Percentiles rank a stretch among this genome's conserved stretches.
Evolutionary conservation across 2,329 filamentous ascomycete species (phyloP).

Genomic region (Aureobasidium sp.): DNA sequence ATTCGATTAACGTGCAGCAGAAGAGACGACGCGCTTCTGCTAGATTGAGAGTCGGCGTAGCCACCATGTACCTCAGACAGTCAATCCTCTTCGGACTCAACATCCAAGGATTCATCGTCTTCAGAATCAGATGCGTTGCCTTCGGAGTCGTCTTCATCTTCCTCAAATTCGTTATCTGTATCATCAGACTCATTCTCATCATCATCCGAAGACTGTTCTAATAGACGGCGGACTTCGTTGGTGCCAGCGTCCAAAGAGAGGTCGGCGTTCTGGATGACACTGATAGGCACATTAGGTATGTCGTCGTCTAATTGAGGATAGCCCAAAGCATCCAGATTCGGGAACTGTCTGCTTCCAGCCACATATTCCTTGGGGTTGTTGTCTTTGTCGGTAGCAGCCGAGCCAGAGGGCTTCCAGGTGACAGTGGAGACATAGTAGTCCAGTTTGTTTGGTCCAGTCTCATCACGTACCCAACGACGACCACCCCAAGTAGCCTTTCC

Average conservation of each 20-base stretch:
- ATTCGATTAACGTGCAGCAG: too few relatives aligned
- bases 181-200: background rate
- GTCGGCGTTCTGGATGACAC: background rate
- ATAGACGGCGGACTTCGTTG: background rate
- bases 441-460: slow-evolving; percentile 31
- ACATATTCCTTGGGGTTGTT: background rate
- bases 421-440: slow-evolving; percentile 42
- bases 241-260: slow-evolving; percentile 1
- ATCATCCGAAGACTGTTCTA: background rate
- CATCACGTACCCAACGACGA: slow-evolving; percentile 39
- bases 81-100: background rate
- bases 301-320: background rate
- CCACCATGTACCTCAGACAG: too few relatives aligned
- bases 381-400: background rate
- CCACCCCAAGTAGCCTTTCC: slow-evolving; percentile 40
- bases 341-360: background rate
- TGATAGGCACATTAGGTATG: background rate
- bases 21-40: too few relatives aligned
- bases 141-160: background rate
- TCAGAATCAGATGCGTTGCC: background rate
- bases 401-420: slow-evolving; percentile 26
- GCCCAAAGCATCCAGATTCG: background rate
- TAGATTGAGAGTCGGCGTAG: too few relatives aligned
- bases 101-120: background rate
- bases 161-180: too few relatives aligned